These are phyloP conservation scores for Melaleuca alternifolia DNA, from an alignment of 345 rosid genomes.

Conservation along the genomic window DNA sequence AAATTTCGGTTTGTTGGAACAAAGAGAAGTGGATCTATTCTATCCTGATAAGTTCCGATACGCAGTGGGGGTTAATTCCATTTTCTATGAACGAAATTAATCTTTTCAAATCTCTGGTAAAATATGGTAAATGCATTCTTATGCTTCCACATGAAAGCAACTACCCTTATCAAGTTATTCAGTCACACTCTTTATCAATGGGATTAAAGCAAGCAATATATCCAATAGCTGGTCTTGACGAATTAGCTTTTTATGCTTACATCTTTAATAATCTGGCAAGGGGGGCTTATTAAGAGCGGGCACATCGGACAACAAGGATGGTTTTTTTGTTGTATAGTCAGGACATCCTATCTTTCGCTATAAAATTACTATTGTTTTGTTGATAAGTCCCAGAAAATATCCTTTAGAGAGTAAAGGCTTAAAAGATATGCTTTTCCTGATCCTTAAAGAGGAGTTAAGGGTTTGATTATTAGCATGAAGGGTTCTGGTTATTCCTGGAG, in stretches of 20 bases:
- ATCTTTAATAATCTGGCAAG: background rate
- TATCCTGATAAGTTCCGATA: background rate
- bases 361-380: background rate
- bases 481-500: background rate
- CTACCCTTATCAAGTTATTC: background rate
- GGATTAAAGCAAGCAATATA: background rate
- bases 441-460: background rate
- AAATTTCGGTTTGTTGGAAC: background rate
- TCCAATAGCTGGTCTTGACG: background rate
- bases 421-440: background rate
- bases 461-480: background rate
- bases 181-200: background rate
- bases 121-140: background rate
- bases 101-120: background rate
- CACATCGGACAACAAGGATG: background rate
- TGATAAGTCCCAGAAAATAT: background rate
- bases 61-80: background rate
- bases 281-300: background rate
- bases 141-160: background rate
- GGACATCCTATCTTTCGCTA: background rate
- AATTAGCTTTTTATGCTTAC: background rate
- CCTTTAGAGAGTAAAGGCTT: background rate
- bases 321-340: background rate
- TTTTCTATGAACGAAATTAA: background rate
- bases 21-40: background rate